Evolutionary conservation across 2,329 filamentous ascomycete species (phyloP).

Genomic region (Aspergillus neotritici): DNA sequence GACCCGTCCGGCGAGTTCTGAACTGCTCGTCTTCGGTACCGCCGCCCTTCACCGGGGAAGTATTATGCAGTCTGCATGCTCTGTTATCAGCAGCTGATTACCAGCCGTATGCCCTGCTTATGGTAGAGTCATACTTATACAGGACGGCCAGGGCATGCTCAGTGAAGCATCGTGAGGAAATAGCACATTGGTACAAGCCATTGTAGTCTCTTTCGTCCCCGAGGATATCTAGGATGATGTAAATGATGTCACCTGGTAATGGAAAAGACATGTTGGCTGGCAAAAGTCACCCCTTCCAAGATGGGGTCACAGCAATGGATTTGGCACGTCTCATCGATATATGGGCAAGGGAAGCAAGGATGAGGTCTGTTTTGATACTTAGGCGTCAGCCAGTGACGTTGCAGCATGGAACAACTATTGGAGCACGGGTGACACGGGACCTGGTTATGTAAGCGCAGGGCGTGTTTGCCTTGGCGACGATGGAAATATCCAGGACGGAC

Average conservation of each 20-base stretch:
- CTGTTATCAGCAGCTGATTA: constrained; percentile 2
- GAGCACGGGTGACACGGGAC: too few relatives aligned
- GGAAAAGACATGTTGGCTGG: constrained; percentile 14
- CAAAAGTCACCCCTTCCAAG: neutral
- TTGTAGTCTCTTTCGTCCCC: constrained; percentile 22
- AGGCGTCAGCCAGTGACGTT: neutral
- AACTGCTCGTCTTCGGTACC: constrained; percentile 42
- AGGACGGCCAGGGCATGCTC: constrained; percentile 19
- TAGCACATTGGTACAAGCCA: constrained; percentile 24
- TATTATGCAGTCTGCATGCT: constrained; percentile 43
- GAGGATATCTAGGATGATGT: constrained; percentile 23
- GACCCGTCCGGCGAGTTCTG: constrained; percentile 26
- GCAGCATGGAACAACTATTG: too few relatives aligned
- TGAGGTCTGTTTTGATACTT: neutral
- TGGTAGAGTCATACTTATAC: constrained; percentile 18
- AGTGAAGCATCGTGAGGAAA: constrained; percentile 19
- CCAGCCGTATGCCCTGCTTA: too few relatives aligned
- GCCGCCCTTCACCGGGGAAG: constrained; percentile 41
- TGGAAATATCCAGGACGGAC: too few relatives aligned
- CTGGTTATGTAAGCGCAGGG: constrained; percentile 18
- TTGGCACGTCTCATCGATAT: neutral
- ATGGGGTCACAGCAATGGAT: neutral
- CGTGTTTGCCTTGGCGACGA: constrained; percentile 5
- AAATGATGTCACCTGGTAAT: constrained; percentile 22
- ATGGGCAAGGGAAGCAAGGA: neutral